phyloP scores from a whole-genome alignment of 768 basidiomycete species.

The Suillus fuscotomentosus region DNA sequence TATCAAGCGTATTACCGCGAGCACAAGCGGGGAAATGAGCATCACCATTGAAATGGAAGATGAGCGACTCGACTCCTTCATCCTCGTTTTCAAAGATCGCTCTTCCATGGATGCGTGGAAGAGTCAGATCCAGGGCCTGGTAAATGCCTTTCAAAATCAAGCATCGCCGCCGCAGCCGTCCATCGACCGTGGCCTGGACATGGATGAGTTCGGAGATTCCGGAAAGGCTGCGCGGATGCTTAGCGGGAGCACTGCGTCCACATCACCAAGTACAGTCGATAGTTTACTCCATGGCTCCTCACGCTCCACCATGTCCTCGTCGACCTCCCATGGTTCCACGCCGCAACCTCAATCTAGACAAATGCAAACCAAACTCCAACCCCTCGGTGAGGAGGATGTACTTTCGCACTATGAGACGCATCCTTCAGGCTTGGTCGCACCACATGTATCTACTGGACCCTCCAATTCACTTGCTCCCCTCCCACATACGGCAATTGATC shows the following conservation, averaged over 20 bases:
- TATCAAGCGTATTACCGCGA: conserved; percentile 85
- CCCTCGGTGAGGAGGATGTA: conserved; percentile 74
- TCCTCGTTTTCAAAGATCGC: conserved; percentile 91
- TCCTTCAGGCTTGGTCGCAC: conserved; percentile 56
- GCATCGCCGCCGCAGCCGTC: conserved; percentile 35
- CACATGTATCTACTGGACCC: conserved; percentile 70
- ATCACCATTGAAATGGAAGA: conserved; percentile 98
- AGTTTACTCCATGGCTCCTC: conserved; percentile 66
- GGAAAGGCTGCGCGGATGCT: conserved; percentile 77
- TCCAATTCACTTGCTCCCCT: conserved; percentile 81
- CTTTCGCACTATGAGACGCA: conserved; percentile 53
- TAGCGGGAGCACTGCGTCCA: conserved; percentile 66
- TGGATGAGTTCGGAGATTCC: conserved; percentile 79
- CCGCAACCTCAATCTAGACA: conserved; percentile 37
- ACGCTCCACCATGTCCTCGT: conserved; percentile 71
- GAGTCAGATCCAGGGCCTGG: conserved; percentile 75
- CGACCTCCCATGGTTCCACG: conserved; percentile 65
- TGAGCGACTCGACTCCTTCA: conserved; percentile 89
- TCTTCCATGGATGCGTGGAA: conserved; percentile 90
- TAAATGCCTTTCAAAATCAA: conserved; percentile 66
- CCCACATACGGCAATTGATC: conserved; percentile 84
- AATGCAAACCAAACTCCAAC: conserved; percentile 48
- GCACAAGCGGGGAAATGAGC: conserved; percentile 82
- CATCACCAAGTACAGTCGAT: conserved; percentile 57
- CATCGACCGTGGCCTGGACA: conserved; percentile 43